phyloP scores from a whole-genome alignment of 192 early-diverging fungal species.

The Entophlyctis luteolus region DNA sequence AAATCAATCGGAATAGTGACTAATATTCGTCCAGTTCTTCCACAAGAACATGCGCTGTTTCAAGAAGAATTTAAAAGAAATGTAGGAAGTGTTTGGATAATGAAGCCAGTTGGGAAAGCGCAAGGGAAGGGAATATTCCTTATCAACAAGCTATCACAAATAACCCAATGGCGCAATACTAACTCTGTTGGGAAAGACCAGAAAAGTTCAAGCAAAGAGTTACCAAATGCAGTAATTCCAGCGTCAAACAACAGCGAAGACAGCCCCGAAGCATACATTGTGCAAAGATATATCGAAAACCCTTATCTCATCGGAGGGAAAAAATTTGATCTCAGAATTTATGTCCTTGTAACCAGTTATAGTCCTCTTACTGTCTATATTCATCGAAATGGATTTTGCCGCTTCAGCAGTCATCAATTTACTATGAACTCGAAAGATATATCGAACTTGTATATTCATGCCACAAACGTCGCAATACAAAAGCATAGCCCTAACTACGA shows the following conservation, averaged over 20 bases:
- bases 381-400: conserved; percentile 62
- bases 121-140: conserved; percentile 68
- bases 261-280: conserved; percentile 62
- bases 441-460: conserved; percentile 62
- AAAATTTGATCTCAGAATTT: conserved; percentile 62
- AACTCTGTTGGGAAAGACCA: conserved; percentile 27
- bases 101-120: conserved; percentile 67
- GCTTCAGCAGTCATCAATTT: conserved; percentile 60
- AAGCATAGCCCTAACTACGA: conserved; percentile 58
- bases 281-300: conserved; percentile 62
- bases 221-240: not conserved
- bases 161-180: conserved; percentile 51
- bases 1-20: not conserved
- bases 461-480: conserved; percentile 64
- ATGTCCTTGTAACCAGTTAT: conserved; percentile 60
- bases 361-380: conserved; percentile 58
- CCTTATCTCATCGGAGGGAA: conserved; percentile 63
- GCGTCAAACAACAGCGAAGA: conserved; percentile 5
- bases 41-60: conserved; percentile 61
- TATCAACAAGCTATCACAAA: conserved; percentile 61
- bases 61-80: conserved; percentile 66
- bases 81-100: conserved; percentile 61
- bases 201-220: not conserved
- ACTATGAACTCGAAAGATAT: conserved; percentile 65
- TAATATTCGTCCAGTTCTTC: conserved; percentile 29